Evolutionary conservation across 2,329 filamentous ascomycete genomes (phyloP).

Genomic region (Penicillium sp.): DNA sequence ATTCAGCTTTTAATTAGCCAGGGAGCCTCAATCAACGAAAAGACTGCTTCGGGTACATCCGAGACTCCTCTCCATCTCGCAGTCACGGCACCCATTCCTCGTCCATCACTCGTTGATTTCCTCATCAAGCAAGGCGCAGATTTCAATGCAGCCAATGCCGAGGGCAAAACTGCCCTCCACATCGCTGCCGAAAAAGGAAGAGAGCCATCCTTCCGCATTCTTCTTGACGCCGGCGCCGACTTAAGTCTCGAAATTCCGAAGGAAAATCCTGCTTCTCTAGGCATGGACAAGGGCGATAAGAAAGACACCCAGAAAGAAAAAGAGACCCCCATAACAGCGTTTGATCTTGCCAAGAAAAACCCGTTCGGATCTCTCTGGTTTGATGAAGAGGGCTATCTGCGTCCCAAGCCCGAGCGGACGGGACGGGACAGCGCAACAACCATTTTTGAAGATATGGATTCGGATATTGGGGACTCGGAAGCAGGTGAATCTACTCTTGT

Average conservation of each 20-base stretch:
- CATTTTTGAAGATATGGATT: conserved; percentile 10
- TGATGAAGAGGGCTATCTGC: conserved; percentile 15
- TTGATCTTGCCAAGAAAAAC: conserved; percentile 23
- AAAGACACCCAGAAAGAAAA: too few species aligned
- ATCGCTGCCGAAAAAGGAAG: conserved; percentile 26
- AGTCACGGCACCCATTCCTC: conserved; percentile 14
- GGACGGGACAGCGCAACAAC: conserved; percentile 17
- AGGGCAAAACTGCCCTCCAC: conserved; percentile 24
- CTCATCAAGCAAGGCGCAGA: conserved; percentile 21
- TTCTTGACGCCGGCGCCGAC: conserved; percentile 26
- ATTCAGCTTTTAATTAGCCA: conserved; percentile 17
- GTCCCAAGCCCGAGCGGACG: too few species aligned
- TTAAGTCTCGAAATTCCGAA: conserved; percentile 3
- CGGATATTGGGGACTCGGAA: conserved; percentile 16
- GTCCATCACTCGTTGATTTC: conserved; percentile 16
- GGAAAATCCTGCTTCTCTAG: conserved; percentile 10
- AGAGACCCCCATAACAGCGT: too few species aligned
- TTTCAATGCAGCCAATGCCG: conserved; percentile 14
- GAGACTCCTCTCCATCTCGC: conserved; percentile 30
- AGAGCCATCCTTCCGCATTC: conserved; percentile 19
- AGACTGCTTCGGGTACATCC: conserved; percentile 1
- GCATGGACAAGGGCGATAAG: too few species aligned
- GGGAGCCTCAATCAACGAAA: conserved; percentile 24
- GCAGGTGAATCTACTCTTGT: too few species aligned
- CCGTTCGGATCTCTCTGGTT: conserved; percentile 23